phyloP scores from a whole-genome alignment of 2,329 filamentous ascomycete species.

The Claviceps quebecensis region DNA sequence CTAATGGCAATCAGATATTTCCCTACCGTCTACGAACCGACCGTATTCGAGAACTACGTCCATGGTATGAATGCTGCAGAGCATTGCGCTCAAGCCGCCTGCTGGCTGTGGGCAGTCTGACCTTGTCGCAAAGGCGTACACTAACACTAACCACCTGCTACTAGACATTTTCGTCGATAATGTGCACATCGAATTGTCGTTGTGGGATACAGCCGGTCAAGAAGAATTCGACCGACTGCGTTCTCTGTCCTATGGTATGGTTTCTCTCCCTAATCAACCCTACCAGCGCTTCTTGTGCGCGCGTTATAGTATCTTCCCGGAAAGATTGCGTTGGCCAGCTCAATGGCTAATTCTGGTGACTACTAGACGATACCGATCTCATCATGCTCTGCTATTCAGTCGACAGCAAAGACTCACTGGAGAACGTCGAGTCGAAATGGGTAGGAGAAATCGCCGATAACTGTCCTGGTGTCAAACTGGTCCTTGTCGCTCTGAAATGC shows the following conservation, averaged over 20 bases:
- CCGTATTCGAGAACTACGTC: conserved; percentile 97
- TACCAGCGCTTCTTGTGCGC: background rate
- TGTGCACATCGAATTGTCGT: conserved; percentile 88
- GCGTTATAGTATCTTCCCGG: no score
- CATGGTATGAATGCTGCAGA: conserved; percentile 52
- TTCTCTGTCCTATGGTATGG: conserved; percentile 75
- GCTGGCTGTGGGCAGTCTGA: background rate
- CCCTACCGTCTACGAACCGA: conserved; percentile 95
- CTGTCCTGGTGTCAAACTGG: conserved; percentile 86
- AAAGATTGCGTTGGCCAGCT: background rate
- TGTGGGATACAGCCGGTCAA: conserved; percentile 97
- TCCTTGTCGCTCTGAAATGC: conserved; percentile 92
- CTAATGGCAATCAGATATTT: conserved; percentile 55
- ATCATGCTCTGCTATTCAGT: conserved; percentile 99
- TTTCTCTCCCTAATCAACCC: background rate
- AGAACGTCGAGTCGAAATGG: conserved; percentile 99
- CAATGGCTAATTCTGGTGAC: conserved; percentile 5
- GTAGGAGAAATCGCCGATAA: conserved; percentile 96
- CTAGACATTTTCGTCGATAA: conserved; percentile 95
- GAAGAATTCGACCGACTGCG: conserved; percentile 97
- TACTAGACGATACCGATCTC: conserved; percentile 69
- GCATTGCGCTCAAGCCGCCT: background rate
- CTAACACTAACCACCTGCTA: background rate
- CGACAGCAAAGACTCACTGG: conserved; percentile 88
- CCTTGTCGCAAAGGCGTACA: background rate